Conservation (phyloP, 768 basidiomycete species). For the Phaeolepiota aurea region DNA sequence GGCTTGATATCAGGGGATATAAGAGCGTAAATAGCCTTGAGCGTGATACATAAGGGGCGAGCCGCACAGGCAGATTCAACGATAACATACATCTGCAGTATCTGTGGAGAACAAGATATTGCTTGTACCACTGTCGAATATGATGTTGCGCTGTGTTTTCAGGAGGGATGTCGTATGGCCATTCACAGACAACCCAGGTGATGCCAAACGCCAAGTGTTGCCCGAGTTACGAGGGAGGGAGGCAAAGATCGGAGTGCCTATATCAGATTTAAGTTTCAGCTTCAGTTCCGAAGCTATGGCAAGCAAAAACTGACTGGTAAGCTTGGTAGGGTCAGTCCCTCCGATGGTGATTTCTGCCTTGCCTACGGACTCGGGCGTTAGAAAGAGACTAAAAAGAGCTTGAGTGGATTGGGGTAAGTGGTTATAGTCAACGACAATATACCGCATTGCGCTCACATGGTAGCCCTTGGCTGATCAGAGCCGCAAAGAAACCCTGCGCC, state of each 20-base stretch:
- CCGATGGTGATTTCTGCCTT: constrained; percentile 46
- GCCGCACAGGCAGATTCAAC: constrained; percentile 1
- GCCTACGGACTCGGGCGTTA: constrained; percentile 39
- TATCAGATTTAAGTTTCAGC: neutral
- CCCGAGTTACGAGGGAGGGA: constrained; percentile 26
- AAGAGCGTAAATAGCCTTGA: constrained; percentile 46
- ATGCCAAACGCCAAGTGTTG: constrained; percentile 35
- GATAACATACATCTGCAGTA: constrained; percentile 33
- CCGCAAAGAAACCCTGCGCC: constrained; percentile 42
- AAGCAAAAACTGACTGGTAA: constrained; percentile 26
- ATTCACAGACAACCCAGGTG: constrained; percentile 41
- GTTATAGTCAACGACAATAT: neutral
- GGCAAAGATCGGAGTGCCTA: constrained; percentile 35
- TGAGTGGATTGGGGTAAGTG: constrained; percentile 4
- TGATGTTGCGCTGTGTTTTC: constrained; percentile 31
- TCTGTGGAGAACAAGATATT: constrained; percentile 42
- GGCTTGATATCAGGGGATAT: constrained; percentile 52
- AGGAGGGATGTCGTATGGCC: constrained; percentile 38
- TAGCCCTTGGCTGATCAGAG: constrained; percentile 36
- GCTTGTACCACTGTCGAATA: constrained; percentile 53
- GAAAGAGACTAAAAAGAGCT: constrained; percentile 44
- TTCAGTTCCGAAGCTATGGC: neutral
- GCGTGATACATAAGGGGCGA: neutral
- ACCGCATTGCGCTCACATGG: constrained; percentile 27
- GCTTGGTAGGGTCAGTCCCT: constrained; percentile 44